Evolutionary conservation across 2,329 filamentous ascomycete genomes (phyloP).

Genomic region (Fusarium sp.): DNA sequence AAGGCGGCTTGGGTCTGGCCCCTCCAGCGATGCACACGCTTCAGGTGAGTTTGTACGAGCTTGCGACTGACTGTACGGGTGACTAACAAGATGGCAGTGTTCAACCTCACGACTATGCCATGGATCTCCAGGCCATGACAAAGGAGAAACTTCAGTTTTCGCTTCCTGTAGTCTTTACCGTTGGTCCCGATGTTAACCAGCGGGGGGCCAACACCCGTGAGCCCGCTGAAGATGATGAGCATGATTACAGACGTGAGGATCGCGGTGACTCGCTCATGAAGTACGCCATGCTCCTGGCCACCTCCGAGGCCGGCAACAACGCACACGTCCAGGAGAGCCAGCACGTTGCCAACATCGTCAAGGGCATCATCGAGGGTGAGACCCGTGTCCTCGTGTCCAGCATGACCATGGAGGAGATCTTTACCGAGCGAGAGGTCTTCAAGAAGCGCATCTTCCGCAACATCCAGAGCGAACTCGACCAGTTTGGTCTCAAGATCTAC

Average conservation of each 20-base stretch:
- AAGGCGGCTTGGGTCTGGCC: conserved; percentile 82
- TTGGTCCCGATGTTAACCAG: conserved; percentile 80
- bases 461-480: conserved; percentile 82
- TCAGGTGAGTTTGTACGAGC: conserved; percentile 44
- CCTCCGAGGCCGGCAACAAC: conserved; percentile 58
- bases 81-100: conserved; percentile 57
- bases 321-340: conserved; percentile 56
- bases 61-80: not conserved
- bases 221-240: conserved; percentile 24
- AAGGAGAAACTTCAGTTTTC: conserved; percentile 87
- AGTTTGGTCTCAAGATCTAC: conserved; percentile 82
- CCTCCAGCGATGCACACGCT: conserved; percentile 73
- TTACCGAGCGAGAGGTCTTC: conserved; percentile 81
- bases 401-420: conserved; percentile 96
- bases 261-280: conserved; percentile 77
- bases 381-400: conserved; percentile 84
- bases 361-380: conserved; percentile 91
- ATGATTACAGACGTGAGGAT: conserved; percentile 57
- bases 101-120: conserved; percentile 83
- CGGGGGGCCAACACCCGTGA: conserved; percentile 59
- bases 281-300: conserved; percentile 84
- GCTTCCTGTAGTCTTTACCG: conserved; percentile 86
- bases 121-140: conserved; percentile 89
- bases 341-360: conserved; percentile 87
- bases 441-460: conserved; percentile 80